A percentile compares a stretch with the other conserved stretches of the same genome.
Evolutionary conservation across 176 grass and related monocot species (phyloP).

Genomic region (Ananas comosus): DNA sequence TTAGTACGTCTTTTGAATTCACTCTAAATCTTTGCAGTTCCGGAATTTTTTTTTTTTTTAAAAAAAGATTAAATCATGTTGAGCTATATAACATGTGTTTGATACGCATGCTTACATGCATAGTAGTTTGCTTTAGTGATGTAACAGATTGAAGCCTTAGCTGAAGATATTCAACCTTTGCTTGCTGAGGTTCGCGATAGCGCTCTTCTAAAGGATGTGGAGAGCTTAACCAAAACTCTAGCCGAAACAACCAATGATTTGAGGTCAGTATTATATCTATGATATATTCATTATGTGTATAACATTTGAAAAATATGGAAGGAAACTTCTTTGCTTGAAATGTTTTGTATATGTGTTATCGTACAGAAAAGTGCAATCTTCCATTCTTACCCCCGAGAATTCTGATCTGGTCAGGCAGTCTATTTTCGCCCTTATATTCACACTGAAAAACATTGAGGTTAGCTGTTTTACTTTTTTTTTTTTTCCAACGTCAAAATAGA

Average conservation of each 20-base stretch:
- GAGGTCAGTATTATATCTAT: constrained; percentile 36
- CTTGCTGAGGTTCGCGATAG: constrained; percentile 63
- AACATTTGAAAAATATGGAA: not conserved
- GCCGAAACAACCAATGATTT: constrained; percentile 71
- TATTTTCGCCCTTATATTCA: constrained; percentile 85
- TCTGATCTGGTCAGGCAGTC: constrained; percentile 74
- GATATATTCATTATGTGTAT: not conserved
- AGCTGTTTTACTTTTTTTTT: not conserved
- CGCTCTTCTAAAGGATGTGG: constrained; percentile 81
- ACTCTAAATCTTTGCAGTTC: not conserved
- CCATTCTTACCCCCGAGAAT: constrained; percentile 72
- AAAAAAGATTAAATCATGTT: not conserved
- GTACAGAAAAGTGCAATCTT: constrained; percentile 74
- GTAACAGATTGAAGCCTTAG: constrained; percentile 83
- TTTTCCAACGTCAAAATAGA: not conserved
- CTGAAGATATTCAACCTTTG: constrained; percentile 86
- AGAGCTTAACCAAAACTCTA: constrained; percentile 78
- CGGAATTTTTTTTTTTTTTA: not conserved
- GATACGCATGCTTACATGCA: constrained; percentile 1
- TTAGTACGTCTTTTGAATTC: too few relatives aligned
- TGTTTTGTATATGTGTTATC: not conserved
- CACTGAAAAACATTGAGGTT: constrained; percentile 94
- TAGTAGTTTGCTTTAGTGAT: constrained; percentile 41
- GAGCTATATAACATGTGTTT: not conserved
- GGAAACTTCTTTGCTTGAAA: not conserved